Evolutionary conservation across 177 flowering plant species (phyloP).

Genomic region (Tripterygium wilfordii): DNA sequence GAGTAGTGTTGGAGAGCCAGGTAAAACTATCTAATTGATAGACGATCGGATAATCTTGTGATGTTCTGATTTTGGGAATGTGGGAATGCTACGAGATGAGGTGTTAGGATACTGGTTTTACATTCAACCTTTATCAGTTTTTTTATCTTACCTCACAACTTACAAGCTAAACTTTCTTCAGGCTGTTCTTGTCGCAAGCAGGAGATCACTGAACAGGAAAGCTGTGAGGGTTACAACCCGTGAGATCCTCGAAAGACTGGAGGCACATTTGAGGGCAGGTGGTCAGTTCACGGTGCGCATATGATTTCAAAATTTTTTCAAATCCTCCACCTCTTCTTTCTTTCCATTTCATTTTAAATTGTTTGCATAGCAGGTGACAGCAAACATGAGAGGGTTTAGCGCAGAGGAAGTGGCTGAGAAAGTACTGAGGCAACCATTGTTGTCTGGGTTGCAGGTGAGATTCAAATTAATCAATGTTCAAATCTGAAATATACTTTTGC

Average conservation of each 20-base stretch:
- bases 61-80: no score
- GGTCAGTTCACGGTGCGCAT: slow-evolving; percentile 78
- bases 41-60: no score
- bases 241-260: slow-evolving; percentile 93
- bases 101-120: neutral
- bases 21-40: slow-evolving; percentile 42
- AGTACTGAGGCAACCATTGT: slow-evolving; percentile 66
- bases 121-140: neutral
- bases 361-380: slow-evolving; percentile 60
- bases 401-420: slow-evolving; percentile 87
- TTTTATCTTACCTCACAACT: neutral
- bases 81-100: neutral
- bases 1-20: slow-evolving; percentile 88
- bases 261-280: slow-evolving; percentile 79
- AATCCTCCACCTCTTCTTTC: neutral
- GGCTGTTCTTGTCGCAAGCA: slow-evolving; percentile 94
- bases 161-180: slow-evolving; percentile 22
- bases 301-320: slow-evolving; percentile 2
- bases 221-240: slow-evolving; percentile 67
- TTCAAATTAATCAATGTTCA: no score
- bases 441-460: slow-evolving; percentile 85
- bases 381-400: slow-evolving; percentile 91
- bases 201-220: slow-evolving; percentile 57
- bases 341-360: neutral
- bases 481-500: no score